Evolutionary conservation across 768 basidiomycete species (phyloP), one percentile per base, ranked within the genome.

Genomic region (Hemileccinum impolitum): DNA sequence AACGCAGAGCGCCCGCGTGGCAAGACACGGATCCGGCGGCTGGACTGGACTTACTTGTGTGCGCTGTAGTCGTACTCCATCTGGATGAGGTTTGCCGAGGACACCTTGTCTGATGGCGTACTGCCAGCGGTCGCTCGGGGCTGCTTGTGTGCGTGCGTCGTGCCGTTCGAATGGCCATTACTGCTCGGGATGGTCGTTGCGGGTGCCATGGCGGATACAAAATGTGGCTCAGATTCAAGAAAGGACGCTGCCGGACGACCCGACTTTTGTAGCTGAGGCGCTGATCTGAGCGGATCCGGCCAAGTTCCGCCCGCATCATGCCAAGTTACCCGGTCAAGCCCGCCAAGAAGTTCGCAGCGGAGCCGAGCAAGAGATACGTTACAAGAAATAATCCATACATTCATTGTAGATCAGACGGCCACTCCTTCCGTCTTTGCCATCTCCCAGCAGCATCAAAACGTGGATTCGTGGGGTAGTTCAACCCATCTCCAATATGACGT

Each of bases 21-120:
- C 23, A 6, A 23, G 23, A 23, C 23, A 23, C 23, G 52, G 54
- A 50, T 61, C 28, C 28, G 28, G 28, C 28, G 28, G 28, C 28
- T 9, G 8, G 11, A 30, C 28, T 8, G 41, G 40, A 78, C 87
- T 78, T 69, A 93, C 92, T 94, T 94, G 77, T 94, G 91, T 46
- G 91, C 91, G 26, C 85, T 84, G 60, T 85, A 77, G 62, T 87
- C 77, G 57, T 91, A 80, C 67, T 97, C 94, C 56, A 93, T 75
- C 39, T 75, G 73, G 55, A 97, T 89, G 39, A 93, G 77, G 35
- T 87, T 78, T 39, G 77, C 76, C n/a, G 86, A 85, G 11, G 78
- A 73, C 19, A 83, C 47, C 54, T 69, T 70, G 14, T 50, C 55
- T 23, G 23, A 23, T 23, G 23, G 23, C 23, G 23, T 6, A 23